Evolutionary conservation across 2,329 filamentous ascomycete genomes (phyloP), one percentile per base, ranked within the genome.

Genomic region (Colletotrichum noveboracense): DNA sequence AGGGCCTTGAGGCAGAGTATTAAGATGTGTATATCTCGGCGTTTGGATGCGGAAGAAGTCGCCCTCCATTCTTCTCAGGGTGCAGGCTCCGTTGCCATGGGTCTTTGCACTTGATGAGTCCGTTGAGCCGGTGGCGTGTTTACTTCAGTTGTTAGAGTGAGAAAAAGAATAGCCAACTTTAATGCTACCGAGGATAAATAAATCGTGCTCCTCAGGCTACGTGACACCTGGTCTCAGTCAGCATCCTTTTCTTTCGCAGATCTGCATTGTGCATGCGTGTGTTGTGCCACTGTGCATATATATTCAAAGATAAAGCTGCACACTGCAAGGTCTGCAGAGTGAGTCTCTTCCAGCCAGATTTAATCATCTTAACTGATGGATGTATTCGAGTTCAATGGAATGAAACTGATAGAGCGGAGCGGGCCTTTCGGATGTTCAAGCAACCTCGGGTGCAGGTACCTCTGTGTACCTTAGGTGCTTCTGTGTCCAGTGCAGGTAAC

Each of bases 1-100:
- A 96, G 84, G 93, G 92, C 83, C 89, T 91, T 81, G 96, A 97
- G 88, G 94, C 95, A 80, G 96, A 98, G 92, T 98, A 98, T 91
- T 98, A 97, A 84, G 80, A 69, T 72, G 66, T 73, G 66, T 71
- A 75, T 76, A 67, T 67, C 71, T 55, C 61, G 66, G 66, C 16
- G 71, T 71, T 74, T 75, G 74, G 71, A 75, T 75, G 74, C 66
- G 55, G 61, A 75, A 38, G 58, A 75, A 48, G 74, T 71, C 66
- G 61, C 66, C 48, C 65, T 34, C 48, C 36, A 28, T 74, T 69
- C 26, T 68, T 38, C 36, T 65, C 65, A 65, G 70, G 48, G 65
- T 55, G 43, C 30, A 66, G 66, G 48, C 71, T 70, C 66, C 48
- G 38, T 38, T 70, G 58, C 26, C 70, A 48, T 66, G 66, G 70